phyloP scores from a whole-genome alignment of 257 asterid species.

The Sherardia arvensis region DNA sequence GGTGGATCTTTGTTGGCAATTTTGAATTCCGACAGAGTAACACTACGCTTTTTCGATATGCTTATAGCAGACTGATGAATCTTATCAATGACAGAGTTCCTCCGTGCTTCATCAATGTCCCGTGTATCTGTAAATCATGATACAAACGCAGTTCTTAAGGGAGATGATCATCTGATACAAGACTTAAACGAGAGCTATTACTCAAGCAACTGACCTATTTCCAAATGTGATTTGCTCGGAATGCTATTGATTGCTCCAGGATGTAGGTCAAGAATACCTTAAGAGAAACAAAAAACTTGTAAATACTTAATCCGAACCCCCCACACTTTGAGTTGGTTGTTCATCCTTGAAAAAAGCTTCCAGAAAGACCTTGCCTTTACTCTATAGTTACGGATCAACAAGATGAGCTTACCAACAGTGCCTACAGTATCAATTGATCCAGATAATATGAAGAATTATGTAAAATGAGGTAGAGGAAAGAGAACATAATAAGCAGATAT shows the following conservation, averaged over 20 bases:
- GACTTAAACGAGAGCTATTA: too few species aligned
- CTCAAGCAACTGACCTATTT: constrained; percentile 49
- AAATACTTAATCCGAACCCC: not conserved
- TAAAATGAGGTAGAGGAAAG: not conserved
- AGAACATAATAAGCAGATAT: not conserved
- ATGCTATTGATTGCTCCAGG: constrained; percentile 99
- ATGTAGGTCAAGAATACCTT: constrained; percentile 88
- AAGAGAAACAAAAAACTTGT: not conserved
- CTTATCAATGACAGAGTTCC: constrained; percentile 63
- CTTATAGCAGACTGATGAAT: constrained; percentile 48
- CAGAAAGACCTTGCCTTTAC: not conserved
- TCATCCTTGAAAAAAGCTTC: not conserved
- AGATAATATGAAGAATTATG: constrained; percentile 20
- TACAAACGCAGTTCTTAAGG: not conserved
- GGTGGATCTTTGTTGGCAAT: constrained; percentile 96
- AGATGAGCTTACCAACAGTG: constrained; percentile 57
- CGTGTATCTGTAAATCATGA: constrained; percentile 56
- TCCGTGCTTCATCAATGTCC: constrained; percentile 73
- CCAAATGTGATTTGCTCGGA: constrained; percentile 88
- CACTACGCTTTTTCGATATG: constrained; percentile 52
- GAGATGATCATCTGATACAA: not conserved
- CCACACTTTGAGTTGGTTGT: not conserved
- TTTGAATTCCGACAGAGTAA: constrained; percentile 60
- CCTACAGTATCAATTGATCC: constrained; percentile 96
- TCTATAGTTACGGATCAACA: not conserved